These are phyloP conservation scores for Fusarium protoensiforme DNA, from an alignment of 2,329 filamentous ascomycete genomes.

Conservation along the genomic window DNA sequence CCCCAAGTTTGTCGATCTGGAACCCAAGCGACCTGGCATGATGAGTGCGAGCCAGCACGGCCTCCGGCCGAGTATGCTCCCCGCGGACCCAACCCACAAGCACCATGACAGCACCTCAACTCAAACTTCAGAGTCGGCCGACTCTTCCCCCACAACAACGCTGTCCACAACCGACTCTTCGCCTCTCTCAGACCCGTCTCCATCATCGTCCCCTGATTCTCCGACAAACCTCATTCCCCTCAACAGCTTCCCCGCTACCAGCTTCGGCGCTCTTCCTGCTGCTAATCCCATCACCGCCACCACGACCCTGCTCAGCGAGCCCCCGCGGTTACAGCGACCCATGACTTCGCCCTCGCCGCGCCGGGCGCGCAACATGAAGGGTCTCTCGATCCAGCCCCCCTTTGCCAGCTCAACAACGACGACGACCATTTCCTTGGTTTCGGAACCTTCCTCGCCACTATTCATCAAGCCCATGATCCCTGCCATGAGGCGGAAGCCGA, in stretches of 20 bases:
- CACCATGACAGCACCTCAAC: conserved; percentile 84
- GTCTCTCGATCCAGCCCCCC: conserved; percentile 79
- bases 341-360: conserved; percentile 77
- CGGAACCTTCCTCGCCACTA: conserved; percentile 77
- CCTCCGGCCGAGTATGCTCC: conserved; percentile 54
- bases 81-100: conserved; percentile 68
- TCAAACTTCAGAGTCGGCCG: conserved; percentile 83
- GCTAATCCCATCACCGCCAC: not conserved
- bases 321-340: conserved; percentile 61
- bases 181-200: conserved; percentile 88
- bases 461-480: conserved; percentile 86
- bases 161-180: conserved; percentile 93
- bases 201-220: conserved; percentile 92
- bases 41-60: conserved; percentile 51
- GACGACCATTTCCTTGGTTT: conserved; percentile 62
- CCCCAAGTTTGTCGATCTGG: conserved; percentile 62
- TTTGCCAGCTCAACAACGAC: conserved; percentile 56
- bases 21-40: conserved; percentile 52
- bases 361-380: conserved; percentile 85
- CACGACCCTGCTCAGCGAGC: conserved; percentile 52
- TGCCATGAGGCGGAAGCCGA: conserved; percentile 78
- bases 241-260: conserved; percentile 73
- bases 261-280: conserved; percentile 58
- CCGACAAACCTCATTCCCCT: conserved; percentile 79
- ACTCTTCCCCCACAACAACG: conserved; percentile 95